A percentile compares a stretch with the other conserved stretches of the same genome.
Conservation (phyloP, 352 stramenopile genomes). For the Globisporangium mamillatum region DNA sequence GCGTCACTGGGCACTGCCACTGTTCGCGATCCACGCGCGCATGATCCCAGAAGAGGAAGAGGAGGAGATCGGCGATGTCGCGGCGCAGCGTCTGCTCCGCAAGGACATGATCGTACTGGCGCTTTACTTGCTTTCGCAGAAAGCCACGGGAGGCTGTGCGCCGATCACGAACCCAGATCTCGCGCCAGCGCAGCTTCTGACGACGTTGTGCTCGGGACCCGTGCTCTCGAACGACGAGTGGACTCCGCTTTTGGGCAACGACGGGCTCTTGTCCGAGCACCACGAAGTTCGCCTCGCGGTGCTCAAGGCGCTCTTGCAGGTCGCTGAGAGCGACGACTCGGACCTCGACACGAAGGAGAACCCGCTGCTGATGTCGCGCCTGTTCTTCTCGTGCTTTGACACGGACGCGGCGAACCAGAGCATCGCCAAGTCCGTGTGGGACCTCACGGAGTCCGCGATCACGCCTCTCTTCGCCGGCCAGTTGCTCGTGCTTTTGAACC, state of each 20-base stretch:
- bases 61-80: slow-evolving; percentile 83
- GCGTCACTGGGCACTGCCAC: slow-evolving; percentile 63
- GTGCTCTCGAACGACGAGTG: slow-evolving; percentile 61
- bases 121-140: slow-evolving; percentile 58
- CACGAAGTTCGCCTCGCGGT: slow-evolving; percentile 50
- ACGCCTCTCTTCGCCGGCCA: slow-evolving; percentile 60
- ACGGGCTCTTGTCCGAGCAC: slow-evolving; percentile 65
- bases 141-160: slow-evolving; percentile 39
- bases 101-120: slow-evolving; percentile 72
- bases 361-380: slow-evolving; percentile 47
- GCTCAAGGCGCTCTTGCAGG: slow-evolving; percentile 58
- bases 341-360: slow-evolving; percentile 41
- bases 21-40: slow-evolving; percentile 75
- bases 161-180: slow-evolving; percentile 72
- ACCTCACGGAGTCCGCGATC: slow-evolving; percentile 42
- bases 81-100: slow-evolving; percentile 66
- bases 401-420: slow-evolving; percentile 48
- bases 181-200: slow-evolving; percentile 47
- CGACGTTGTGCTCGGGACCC: slow-evolving; percentile 54
- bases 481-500: slow-evolving; percentile 71
- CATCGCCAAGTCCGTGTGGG: slow-evolving; percentile 68
- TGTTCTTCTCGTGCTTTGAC: slow-evolving; percentile 75
- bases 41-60: slow-evolving; percentile 89
- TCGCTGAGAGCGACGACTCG: slow-evolving; percentile 53
- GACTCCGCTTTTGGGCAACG: slow-evolving; percentile 62